These are phyloP conservation scores for Blastocystis sp. DNA, from an alignment of 352 stramenopile genomes.

Conservation along the genomic window DNA sequence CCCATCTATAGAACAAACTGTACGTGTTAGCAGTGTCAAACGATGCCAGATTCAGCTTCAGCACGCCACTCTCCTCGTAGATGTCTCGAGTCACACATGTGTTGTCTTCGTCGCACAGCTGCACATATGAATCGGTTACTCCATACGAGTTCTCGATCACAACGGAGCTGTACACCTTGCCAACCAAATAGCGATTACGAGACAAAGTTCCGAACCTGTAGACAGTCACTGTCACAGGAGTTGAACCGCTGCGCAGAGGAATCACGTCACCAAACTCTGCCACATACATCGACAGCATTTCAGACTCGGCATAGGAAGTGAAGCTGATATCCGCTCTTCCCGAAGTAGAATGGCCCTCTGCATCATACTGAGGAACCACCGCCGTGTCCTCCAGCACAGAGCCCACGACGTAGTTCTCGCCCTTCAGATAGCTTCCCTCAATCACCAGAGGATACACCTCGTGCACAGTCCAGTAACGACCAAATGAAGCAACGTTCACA, in stretches of 20 bases:
- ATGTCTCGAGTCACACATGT: neutral
- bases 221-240: neutral
- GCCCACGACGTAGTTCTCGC: neutral
- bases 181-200: neutral
- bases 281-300: neutral
- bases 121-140: neutral
- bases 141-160: slow-evolving; percentile 4
- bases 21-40: neutral
- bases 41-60: slow-evolving; percentile 20
- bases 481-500: neutral
- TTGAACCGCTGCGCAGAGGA: neutral
- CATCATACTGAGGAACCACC: neutral
- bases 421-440: neutral
- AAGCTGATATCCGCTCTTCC: neutral
- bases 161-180: neutral
- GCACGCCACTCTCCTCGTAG: neutral
- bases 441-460: slow-evolving; percentile 16
- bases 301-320: neutral
- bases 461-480: slow-evolving; percentile 7
- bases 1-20: slow-evolving; percentile 21
- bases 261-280: neutral
- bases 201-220: slow-evolving; percentile 6
- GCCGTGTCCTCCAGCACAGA: neutral
- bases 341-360: neutral
- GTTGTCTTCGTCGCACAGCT: neutral